Evolutionary conservation across 2,329 filamentous ascomycete species (phyloP), one percentile per base, ranked within the genome.

Genomic region (Neofusicoccum kwambonambiense): DNA sequence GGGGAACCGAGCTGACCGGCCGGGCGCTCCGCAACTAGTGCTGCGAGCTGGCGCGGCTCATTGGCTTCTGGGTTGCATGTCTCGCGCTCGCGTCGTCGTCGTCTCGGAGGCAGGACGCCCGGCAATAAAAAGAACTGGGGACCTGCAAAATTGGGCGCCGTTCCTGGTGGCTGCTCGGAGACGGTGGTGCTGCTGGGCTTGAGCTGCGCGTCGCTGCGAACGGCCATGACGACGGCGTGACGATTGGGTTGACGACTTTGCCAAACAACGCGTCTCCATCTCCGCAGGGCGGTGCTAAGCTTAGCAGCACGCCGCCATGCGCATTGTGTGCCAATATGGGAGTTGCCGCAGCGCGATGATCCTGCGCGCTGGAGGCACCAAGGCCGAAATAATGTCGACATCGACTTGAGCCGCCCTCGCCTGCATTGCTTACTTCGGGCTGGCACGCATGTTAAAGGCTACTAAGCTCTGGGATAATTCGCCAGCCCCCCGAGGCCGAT

Each of bases 121-220:
- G n/a, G 56, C 56, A 60, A 60, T 60, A 37, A 60, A 60, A 60
- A 60, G 56, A 60, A 60, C 56, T 60, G 56, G 56, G 27, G 56
- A 45, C 56, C 41, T 58, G 56, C 56, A 60, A 60, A 47, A 60
- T 49, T 60, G 56, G 42, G 13, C 19, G 42, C 56, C 56, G 56
- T 60, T 45, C 41, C 42, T 47, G 56, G 56, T 27, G 37, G 37
- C 52, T 54, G 27, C n/a, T 27, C n/a, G 56, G 19, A 39, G 37
- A 11, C 37, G 39, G 19, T 57, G 19, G 39, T 31, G 54, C 42
- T 47, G 41, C 41, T 44, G 13, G 56, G 42, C 27, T 44, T 27
- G 27, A 19, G 42, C 56, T 60, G 56, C 56, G 39, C 9, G 56
- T 37, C 31, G 42, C 56, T 47, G 41, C 42, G 41, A 60, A 47